phyloP scores from a whole-genome alignment of 108 stramenopile genomes.

The Skeletonema grethae region DNA sequence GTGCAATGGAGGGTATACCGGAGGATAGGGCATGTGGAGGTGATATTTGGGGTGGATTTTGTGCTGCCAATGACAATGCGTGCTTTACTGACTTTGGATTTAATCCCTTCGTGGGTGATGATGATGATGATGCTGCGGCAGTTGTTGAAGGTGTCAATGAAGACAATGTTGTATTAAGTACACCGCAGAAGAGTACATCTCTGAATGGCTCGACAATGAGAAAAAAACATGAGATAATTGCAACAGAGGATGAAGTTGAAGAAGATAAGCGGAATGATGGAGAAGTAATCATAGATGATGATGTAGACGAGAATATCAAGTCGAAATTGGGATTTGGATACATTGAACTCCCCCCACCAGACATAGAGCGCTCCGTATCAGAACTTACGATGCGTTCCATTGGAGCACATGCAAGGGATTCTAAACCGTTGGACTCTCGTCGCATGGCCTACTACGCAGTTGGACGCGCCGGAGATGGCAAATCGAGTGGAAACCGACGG shows the following conservation, averaged over 20 bases:
- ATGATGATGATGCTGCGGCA: background rate
- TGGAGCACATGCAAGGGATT: conserved; percentile 20
- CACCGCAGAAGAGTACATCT: background rate
- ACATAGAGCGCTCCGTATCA: conserved; percentile 63
- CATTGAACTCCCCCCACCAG: conserved; percentile 6
- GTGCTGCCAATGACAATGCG: background rate
- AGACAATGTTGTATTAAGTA: background rate
- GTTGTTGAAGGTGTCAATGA: background rate
- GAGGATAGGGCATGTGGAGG: background rate
- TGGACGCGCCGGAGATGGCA: conserved; percentile 57
- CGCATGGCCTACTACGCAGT: conserved; percentile 91
- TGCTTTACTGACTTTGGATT: background rate
- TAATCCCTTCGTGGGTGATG: background rate
- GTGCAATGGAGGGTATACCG: conserved; percentile 11
- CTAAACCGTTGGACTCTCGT: conserved; percentile 51
- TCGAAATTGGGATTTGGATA: background rate
- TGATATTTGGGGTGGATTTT: background rate
- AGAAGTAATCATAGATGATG: background rate
- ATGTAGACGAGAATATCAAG: background rate
- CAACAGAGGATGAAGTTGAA: too few species aligned
- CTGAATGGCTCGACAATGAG: background rate
- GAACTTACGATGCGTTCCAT: conserved; percentile 86
- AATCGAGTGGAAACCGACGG: conserved; percentile 70
- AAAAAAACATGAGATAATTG: background rate
- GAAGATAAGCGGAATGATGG: too few species aligned